Evolutionary conservation across 345 rosid species (phyloP).

Genomic region (Eutrema japonicum): DNA sequence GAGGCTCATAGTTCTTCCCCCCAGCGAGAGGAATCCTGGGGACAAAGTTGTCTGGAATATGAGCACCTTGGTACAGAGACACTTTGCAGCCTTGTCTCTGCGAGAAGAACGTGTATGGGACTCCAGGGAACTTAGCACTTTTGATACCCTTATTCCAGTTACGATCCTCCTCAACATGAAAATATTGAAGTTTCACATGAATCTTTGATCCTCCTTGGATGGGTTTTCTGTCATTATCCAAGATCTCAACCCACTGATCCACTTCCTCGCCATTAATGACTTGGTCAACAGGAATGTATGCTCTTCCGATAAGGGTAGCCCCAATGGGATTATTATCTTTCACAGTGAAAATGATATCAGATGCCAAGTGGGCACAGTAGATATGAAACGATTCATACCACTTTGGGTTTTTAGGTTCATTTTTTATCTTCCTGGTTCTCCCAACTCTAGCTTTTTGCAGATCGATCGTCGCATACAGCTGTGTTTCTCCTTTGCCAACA

Average conservation of each 20-base stretch:
- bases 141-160: constrained; percentile 73
- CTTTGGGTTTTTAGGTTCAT: constrained; percentile 65
- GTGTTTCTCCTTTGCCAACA: constrained; percentile 76
- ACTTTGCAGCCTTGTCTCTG: constrained; percentile 94
- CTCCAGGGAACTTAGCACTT: constrained; percentile 88
- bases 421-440: constrained; percentile 72
- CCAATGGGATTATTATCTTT: constrained; percentile 93
- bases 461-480: constrained; percentile 84
- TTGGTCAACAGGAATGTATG: constrained; percentile 74
- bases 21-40: constrained; percentile 94
- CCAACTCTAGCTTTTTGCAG: constrained; percentile 95
- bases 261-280: constrained; percentile 74
- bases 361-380: constrained; percentile 87
- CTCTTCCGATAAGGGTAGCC: constrained; percentile 92
- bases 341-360: constrained; percentile 81
- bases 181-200: constrained; percentile 85
- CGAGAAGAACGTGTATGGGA: constrained; percentile 83
- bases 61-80: constrained; percentile 94
- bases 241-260: constrained; percentile 82
- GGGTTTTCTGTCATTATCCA: constrained; percentile 76
- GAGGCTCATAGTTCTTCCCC: constrained; percentile 87
- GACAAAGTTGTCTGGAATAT: constrained; percentile 82
- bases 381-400: constrained; percentile 97
- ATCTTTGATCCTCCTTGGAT: constrained; percentile 68
- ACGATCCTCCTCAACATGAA: constrained; percentile 68